Conservation (phyloP, 345 rosid species). For the Citrus unshiu region DNA sequence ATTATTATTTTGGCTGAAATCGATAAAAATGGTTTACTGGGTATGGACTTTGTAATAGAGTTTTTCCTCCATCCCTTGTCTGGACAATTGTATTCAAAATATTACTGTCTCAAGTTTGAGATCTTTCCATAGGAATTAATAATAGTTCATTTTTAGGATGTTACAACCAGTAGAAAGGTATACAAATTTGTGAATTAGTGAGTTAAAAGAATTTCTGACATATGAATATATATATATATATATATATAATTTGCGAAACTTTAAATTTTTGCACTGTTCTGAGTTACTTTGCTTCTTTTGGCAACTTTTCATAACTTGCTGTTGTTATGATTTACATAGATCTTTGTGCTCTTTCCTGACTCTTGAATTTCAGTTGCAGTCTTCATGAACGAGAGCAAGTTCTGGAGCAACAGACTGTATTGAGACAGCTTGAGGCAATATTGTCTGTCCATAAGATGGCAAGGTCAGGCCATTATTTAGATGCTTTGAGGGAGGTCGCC, state of each 20-base stretch:
- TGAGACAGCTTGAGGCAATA: conserved; percentile 96
- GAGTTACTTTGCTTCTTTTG: neutral
- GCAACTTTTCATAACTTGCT: neutral
- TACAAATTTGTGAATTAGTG: neutral
- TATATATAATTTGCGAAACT: neutral
- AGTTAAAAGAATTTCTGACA: neutral
- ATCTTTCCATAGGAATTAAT: neutral
- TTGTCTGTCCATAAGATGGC: conserved; percentile 72
- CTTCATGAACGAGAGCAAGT: conserved; percentile 74
- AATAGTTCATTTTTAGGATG: neutral
- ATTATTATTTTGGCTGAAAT: neutral
- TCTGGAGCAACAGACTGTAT: conserved; percentile 78
- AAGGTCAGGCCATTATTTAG: conserved; percentile 64
- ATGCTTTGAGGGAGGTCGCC: conserved; percentile 88
- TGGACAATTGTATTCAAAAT: neutral
- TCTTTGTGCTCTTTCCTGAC: conserved; percentile 1
- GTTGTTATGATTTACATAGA: neutral
- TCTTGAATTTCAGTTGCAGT: conserved; percentile 38
- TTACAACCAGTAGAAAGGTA: neutral
- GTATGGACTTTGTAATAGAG: too few relatives aligned
- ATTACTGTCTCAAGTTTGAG: neutral
- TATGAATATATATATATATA: neutral
- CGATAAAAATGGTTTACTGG: too few relatives aligned
- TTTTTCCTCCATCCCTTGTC: neutral
- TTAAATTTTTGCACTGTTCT: neutral